These are phyloP conservation scores for Pyracantha coccinea DNA, from an alignment of 331 rosid species.

Conservation along the genomic window DNA sequence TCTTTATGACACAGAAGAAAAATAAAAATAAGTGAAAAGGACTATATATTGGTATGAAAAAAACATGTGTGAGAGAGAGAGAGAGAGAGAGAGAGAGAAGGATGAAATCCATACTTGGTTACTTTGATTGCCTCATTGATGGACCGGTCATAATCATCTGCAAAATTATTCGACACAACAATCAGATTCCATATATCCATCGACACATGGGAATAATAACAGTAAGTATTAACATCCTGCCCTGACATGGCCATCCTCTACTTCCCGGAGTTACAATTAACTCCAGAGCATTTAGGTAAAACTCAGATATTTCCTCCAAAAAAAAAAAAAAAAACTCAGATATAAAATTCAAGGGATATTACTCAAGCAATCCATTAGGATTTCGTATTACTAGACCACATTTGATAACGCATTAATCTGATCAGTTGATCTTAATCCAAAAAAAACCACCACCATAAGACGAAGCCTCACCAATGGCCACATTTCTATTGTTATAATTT, in stretches of 20 bases:
- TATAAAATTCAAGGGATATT: neutral
- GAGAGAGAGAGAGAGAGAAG: neutral
- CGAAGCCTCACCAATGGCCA: neutral
- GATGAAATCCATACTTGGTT: constrained; percentile 56
- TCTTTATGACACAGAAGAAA: too few species aligned
- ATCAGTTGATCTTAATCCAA: neutral
- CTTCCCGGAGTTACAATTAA: too few species aligned
- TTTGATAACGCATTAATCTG: neutral
- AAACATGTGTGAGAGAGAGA: neutral
- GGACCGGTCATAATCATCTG: constrained; percentile 96
- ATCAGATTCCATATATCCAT: constrained; percentile 14
- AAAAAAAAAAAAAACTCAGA: neutral
- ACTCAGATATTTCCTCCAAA: neutral
- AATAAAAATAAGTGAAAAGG: too few species aligned
- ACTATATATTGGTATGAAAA: too few species aligned
- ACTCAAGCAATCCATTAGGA: neutral
- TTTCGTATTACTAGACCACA: neutral
- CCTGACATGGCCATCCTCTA: neutral
- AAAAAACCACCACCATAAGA: neutral
- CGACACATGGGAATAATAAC: constrained; percentile 6
- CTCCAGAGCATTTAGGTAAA: neutral
- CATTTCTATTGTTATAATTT: too few species aligned
- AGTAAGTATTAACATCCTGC: neutral
- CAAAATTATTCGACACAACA: constrained; percentile 28
- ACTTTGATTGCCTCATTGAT: constrained; percentile 96